These are phyloP conservation scores for Penicillium digitatum DNA, from an alignment of 2,329 filamentous ascomycete species.

Conservation along the genomic window DNA sequence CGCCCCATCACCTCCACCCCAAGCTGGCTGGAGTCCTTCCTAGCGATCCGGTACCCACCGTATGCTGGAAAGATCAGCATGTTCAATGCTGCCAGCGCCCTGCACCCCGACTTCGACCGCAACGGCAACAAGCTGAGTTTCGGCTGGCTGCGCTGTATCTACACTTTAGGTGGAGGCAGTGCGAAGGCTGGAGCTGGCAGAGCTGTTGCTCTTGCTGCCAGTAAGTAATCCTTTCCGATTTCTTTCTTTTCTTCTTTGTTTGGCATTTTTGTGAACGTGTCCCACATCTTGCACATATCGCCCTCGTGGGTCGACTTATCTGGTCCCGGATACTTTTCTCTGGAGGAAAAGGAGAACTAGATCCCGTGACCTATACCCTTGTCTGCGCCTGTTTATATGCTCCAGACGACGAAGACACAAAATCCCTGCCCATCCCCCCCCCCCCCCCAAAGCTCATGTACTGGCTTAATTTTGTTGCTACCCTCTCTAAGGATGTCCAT, in stretches of 20 bases:
- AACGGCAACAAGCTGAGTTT: conserved; percentile 46
- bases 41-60: conserved; percentile 59
- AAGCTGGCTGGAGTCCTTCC: conserved; percentile 56
- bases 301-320: conserved; percentile 1
- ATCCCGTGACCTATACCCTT: not conserved
- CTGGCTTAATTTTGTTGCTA: not conserved
- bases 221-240: conserved; percentile 33
- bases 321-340: conserved; percentile 7
- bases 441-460: conserved; percentile 6
- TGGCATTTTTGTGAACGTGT: not conserved
- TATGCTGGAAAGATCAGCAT: conserved; percentile 55
- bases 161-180: conserved; percentile 42
- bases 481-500: not conserved
- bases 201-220: conserved; percentile 35
- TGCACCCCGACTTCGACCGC: conserved; percentile 60
- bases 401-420: not conserved
- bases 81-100: conserved; percentile 48
- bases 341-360: conserved; percentile 12
- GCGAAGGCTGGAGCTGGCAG: conserved; percentile 37
- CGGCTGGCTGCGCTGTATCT: conserved; percentile 39
- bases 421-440: conserved; percentile 3
- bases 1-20: conserved; percentile 58
- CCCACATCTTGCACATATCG: not conserved
- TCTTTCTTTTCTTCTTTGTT: not conserved
- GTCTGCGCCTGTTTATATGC: not conserved